These are phyloP conservation scores for Termitomyces heimii DNA, from an alignment of 768 basidiomycete species.

Conservation along the genomic window DNA sequence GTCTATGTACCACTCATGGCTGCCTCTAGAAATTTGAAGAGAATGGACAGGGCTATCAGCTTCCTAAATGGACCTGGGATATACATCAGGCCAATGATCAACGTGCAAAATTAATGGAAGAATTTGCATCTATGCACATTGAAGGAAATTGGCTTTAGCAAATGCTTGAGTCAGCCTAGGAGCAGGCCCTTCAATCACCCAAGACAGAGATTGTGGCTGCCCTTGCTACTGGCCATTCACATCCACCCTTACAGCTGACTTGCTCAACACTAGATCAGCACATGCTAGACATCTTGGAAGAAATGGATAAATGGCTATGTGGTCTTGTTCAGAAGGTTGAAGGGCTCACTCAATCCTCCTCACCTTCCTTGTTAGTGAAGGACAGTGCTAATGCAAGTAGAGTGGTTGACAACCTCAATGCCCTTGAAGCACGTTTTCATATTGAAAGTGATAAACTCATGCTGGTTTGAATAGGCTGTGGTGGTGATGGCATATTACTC, in stretches of 20 bases:
- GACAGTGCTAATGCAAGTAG: no score
- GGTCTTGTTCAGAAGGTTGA: no score
- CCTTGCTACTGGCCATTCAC: no score
- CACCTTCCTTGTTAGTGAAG: no score
- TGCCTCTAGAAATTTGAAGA: not conserved
- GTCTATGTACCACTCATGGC: not conserved
- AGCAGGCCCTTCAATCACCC: not conserved
- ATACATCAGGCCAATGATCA: not conserved
- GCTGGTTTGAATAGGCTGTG: not conserved
- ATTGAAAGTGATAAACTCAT: no score
- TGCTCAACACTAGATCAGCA: not conserved
- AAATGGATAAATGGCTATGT: no score
- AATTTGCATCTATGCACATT: not conserved
- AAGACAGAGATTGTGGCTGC: not conserved
- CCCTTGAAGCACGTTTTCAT: no score
- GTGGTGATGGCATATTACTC: not conserved
- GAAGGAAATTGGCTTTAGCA: not conserved
- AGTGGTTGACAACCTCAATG: no score
- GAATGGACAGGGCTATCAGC: not conserved
- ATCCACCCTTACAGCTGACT: not conserved
- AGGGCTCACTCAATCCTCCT: no score
- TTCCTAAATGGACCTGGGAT: not conserved
- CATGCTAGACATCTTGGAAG: not conserved
- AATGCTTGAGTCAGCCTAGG: conserved; percentile 4
- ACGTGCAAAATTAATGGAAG: not conserved